These are phyloP conservation scores for Purshia tridentata DNA, from an alignment of 306 rosid species.

Conservation along the genomic window DNA sequence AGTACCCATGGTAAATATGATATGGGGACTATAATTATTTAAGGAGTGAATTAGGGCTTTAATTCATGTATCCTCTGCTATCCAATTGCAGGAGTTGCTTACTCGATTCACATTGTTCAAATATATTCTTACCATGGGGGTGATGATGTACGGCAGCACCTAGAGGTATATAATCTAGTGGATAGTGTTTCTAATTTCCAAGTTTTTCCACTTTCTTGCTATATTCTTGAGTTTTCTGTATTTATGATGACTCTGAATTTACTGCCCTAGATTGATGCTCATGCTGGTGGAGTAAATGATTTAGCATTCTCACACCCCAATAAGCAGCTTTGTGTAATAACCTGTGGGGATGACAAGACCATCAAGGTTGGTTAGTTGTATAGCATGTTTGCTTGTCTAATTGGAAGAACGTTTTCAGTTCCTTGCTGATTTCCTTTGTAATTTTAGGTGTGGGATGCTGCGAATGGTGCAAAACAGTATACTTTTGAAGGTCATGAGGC, in stretches of 20 bases:
- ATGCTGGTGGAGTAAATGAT: slow-evolving; percentile 97
- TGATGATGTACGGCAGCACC: slow-evolving; percentile 73
- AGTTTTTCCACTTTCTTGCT: slow-evolving; percentile 7
- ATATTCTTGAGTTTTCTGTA: slow-evolving; percentile 14
- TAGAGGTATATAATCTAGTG: slow-evolving; percentile 56
- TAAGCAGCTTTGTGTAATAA: slow-evolving; percentile 91
- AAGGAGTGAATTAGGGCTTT: slow-evolving; percentile 10
- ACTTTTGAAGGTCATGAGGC: slow-evolving; percentile 95
- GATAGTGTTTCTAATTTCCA: slow-evolving; percentile 15
- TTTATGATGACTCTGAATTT: slow-evolving; percentile 17
- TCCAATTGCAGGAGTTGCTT: slow-evolving; percentile 73
- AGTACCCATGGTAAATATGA: slow-evolving; percentile 22
- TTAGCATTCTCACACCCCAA: slow-evolving; percentile 94
- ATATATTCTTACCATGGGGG: slow-evolving; percentile 76
- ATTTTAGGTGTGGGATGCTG: slow-evolving; percentile 90
- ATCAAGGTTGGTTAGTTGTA: slow-evolving; percentile 63
- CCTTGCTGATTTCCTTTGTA: slow-evolving; percentile 32
- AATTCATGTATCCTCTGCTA: slow-evolving; percentile 11
- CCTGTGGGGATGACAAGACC: slow-evolving; percentile 96
- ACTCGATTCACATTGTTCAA: slow-evolving; percentile 96
- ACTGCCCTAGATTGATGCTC: slow-evolving; percentile 82
- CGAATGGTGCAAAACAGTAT: slow-evolving; percentile 66
- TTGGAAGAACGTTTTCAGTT: slow-evolving; percentile 13
- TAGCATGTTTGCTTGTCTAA: slow-evolving; percentile 23
- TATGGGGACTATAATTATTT: slow-evolving; percentile 7